Evolutionary conservation across 257 asterid species (phyloP).

Genomic region (Agastache rugosa): DNA sequence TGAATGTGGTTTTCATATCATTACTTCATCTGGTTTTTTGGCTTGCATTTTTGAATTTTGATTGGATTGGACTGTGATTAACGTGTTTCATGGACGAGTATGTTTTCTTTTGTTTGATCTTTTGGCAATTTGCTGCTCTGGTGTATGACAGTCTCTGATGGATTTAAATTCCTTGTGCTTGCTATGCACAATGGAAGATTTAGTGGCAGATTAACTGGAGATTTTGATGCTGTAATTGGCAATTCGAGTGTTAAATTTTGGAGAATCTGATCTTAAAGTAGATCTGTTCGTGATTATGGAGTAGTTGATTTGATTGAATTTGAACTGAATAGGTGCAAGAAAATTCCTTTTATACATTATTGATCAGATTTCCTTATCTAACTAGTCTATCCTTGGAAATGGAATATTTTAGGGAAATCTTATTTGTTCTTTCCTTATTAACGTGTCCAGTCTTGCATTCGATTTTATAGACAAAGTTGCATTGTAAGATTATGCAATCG

Average conservation of each 20-base stretch:
- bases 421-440: slow-evolving; percentile 29
- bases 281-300: slow-evolving; percentile 20
- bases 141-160: background rate
- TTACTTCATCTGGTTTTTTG: slow-evolving; percentile 16
- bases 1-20: background rate
- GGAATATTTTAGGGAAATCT: slow-evolving; percentile 19
- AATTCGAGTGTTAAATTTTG: slow-evolving; percentile 6
- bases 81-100: background rate
- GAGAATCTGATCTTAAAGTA: slow-evolving; percentile 18
- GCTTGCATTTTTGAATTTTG: slow-evolving; percentile 19
- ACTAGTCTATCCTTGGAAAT: slow-evolving; percentile 21
- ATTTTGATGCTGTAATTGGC: slow-evolving; percentile 31
- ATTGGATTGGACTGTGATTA: background rate
- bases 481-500: slow-evolving; percentile 28
- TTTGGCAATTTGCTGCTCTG: background rate
- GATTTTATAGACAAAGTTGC: background rate
- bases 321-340: slow-evolving; percentile 22
- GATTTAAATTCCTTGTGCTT: slow-evolving; percentile 21
- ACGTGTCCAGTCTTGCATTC: background rate
- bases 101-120: slow-evolving; percentile 21
- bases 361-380: slow-evolving; percentile 18
- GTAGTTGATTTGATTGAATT: slow-evolving; percentile 23
- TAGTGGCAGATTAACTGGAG: slow-evolving; percentile 21
- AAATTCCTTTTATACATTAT: background rate
- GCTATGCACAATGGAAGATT: slow-evolving; percentile 16